Conservation (phyloP, 2,329 filamentous ascomycete genomes). For the Exophiala phaeomuriformis region DNA sequence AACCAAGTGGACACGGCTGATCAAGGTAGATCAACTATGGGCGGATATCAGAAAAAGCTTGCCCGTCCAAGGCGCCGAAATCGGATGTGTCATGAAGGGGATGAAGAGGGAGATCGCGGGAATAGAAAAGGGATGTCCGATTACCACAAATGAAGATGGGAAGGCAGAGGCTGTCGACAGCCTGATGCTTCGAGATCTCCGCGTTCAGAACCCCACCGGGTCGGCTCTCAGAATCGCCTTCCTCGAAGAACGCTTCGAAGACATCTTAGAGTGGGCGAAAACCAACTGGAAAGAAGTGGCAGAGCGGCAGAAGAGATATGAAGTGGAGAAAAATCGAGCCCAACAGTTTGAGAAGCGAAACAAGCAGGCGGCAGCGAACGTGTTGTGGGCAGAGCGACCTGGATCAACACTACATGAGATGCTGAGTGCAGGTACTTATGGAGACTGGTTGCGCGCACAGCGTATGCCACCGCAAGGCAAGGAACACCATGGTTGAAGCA, state of each 20-base stretch:
- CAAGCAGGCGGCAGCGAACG: not conserved
- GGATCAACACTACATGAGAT: no score
- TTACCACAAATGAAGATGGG: no score
- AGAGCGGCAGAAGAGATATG: constrained; percentile 10
- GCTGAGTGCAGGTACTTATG: no score
- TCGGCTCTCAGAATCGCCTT: constrained; percentile 4
- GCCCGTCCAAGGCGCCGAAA: constrained; percentile 6
- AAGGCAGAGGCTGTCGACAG: no score
- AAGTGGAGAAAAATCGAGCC: constrained; percentile 1
- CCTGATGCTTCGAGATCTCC: no score
- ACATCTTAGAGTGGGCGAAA: constrained; percentile 10
- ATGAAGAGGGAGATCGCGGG: constrained; percentile 17
- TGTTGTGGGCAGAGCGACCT: no score
- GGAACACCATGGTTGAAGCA: no score
- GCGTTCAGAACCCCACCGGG: not conserved
- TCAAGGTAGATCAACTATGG: constrained; percentile 18
- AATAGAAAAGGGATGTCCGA: not conserved
- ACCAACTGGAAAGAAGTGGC: constrained; percentile 9
- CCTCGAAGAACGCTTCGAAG: constrained; percentile 7
- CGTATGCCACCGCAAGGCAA: no score
- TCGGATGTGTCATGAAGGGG: constrained; percentile 17
- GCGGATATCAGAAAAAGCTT: constrained; percentile 15
- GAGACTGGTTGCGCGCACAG: no score
- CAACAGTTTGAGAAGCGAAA: constrained; percentile 3
- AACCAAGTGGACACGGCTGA: constrained; percentile 2